Evolutionary conservation across 768 basidiomycete species (phyloP), one percentile per base, ranked within the genome.

Genomic region (Kwoniella shandongensis): DNA sequence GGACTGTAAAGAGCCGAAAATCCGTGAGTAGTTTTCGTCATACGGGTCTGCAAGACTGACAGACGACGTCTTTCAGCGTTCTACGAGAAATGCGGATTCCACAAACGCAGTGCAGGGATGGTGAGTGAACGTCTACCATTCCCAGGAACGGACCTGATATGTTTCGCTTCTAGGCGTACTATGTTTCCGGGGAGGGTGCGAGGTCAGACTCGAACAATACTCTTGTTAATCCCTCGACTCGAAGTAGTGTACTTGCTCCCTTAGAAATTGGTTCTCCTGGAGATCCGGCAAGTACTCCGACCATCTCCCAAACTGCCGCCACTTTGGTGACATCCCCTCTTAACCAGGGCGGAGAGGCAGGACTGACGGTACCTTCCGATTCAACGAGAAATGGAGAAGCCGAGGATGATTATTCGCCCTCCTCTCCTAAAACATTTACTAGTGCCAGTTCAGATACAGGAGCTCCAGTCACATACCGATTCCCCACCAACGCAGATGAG

Each of bases 1-100:
- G 72, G 91, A 97, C 76, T 99, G 94, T 75, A 88, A 82, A 72
- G 85, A 90, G 59, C 81, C 81, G 51, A 98, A 97, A 67, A 86
- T 91, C 63, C 88, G 94, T 96, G 72, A 77, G 91, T 85, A 23
- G 5, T 18, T 30, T 49, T 13, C 4, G 47, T 18, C n/a, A 13
- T 17, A 30, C 12, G 12, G 47, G 5, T 30, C 12, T 49, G 11
- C 15, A n/a, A 6, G 12, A 51, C 40, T 60, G 51, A 64, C 4
- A 10, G 2, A 27, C n/a, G n/a, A 17, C 25, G 2, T 72, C 23
- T 27, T n/a, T 11, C 23, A 96, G 92, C 88, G 12, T 98, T 98
- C 79, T 98, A 98, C 76, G 81, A 90, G 77, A 98, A 98, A 77
- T 98, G 94, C 74, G 94, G 56, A 13, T 58, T 58, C 41, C 46